Conservation (phyloP, 257 asterid species). For the Prunella vulgaris region DNA sequence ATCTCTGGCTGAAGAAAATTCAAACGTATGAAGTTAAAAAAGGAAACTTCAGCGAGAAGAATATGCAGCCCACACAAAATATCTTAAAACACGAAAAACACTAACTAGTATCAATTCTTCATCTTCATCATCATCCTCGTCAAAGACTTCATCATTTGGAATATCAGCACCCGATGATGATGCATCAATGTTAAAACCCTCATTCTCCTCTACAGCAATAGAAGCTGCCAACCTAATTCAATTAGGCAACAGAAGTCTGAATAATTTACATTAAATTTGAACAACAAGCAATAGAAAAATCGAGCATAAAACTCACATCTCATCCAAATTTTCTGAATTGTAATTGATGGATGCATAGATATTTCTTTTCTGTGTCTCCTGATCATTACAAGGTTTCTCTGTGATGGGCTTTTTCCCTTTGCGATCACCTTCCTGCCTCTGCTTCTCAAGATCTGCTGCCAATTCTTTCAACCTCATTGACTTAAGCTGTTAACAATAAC, state of each 20-base stretch:
- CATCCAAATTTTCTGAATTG: slow-evolving; percentile 66
- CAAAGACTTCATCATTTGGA: slow-evolving; percentile 31
- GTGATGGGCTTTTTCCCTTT: slow-evolving; percentile 49
- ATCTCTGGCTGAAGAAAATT: slow-evolving; percentile 64
- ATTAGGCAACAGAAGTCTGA: slow-evolving; percentile 37
- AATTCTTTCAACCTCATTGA: slow-evolving; percentile 71
- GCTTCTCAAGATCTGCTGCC: slow-evolving; percentile 70
- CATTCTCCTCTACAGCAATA: slow-evolving; percentile 80
- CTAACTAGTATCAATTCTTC: slow-evolving; percentile 93
- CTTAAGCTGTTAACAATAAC: slow-evolving; percentile 51
- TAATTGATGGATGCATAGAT: slow-evolving; percentile 19
- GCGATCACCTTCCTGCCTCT: slow-evolving; percentile 51
- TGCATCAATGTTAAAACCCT: slow-evolving; percentile 45
- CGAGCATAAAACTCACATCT: slow-evolving; percentile 45
- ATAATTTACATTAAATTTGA: slow-evolving; percentile 11
- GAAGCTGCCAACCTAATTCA: slow-evolving; percentile 97
- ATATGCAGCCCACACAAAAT: no score
- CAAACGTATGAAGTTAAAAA: neutral
- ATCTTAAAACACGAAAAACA: slow-evolving; percentile 7
- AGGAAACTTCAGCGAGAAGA: neutral
- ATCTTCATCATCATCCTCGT: slow-evolving; percentile 59
- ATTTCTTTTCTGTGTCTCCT: slow-evolving; percentile 24
- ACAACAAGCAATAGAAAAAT: neutral
- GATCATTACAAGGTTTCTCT: slow-evolving; percentile 23
- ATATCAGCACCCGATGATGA: slow-evolving; percentile 54